Evolutionary conservation across 306 rosid species (phyloP), one percentile per base, ranked within the genome.

Genomic region (Cucumis hystrix): DNA sequence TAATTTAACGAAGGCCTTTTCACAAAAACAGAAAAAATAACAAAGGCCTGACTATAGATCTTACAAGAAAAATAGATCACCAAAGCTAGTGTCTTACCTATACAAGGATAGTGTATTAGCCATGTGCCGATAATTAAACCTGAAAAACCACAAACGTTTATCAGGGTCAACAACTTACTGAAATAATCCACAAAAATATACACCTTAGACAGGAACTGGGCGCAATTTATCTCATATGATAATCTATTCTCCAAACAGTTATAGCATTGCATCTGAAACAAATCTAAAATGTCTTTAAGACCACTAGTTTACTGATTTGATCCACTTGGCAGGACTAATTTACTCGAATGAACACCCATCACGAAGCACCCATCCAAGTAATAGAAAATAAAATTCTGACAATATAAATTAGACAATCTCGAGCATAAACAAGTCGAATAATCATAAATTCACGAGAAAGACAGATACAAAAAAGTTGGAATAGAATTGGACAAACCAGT

Each of bases 101-200:
- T 95, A 95, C 83, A 95, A 83, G 56, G 97, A 95, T 76, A 95
- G 75, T 39, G 99, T 92, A 79, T 95, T 95, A 76, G 99, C 99
- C 99, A 95, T 95, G 75, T 95, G 99, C 73, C 99, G 84, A 76
- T 95, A 95, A 69, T 95, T 92, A 84, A 95, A 95, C 99, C 99
- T 95, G 90, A 69, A 81, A 14, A 76, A 81, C 25, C 79, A 79
- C 78, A 78, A 25, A 78, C 62, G 2, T 55, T 7, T 17, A 25
- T 70, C 12, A 13, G 7, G 18, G 58, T 69, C 37, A 23, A 71
- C 76, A 71, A 23, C n/a, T 13, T 43, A 49, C 60, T 49, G 76
- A 71, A 23, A 70, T 21, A 41, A 47, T 14, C 40, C 12, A 21
- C 58, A 13, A 70, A 45, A 47, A 15, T 45, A 51, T 51, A 28